Percentiles rank a stretch among this genome's conserved stretches.
These are phyloP conservation scores for Galerina marginata DNA, from an alignment of 768 basidiomycete species.

Conservation along the genomic window DNA sequence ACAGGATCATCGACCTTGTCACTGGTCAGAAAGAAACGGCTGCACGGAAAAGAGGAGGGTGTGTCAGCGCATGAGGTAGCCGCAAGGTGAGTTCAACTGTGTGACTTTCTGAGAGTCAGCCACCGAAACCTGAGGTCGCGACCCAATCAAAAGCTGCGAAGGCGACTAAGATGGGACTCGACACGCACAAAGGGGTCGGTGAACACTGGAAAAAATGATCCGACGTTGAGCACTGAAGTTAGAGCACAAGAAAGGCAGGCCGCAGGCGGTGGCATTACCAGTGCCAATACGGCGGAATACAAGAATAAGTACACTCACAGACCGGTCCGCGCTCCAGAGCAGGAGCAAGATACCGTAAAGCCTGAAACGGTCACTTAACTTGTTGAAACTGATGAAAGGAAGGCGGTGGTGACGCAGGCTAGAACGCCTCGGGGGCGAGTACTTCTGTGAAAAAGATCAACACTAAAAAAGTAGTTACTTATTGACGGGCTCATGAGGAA, in stretches of 20 bases:
- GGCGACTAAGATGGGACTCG: neutral
- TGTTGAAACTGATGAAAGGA: too few relatives aligned
- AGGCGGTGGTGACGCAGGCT: too few relatives aligned
- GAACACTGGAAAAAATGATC: neutral
- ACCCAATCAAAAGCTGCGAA: neutral
- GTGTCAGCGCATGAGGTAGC: slow-evolving; percentile 9
- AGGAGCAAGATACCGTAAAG: neutral
- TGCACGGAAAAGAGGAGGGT: slow-evolving; percentile 1
- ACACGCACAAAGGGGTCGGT: neutral
- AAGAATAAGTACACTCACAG: neutral
- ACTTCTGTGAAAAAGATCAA: neutral
- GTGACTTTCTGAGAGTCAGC: neutral
- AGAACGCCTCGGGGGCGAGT: too few relatives aligned
- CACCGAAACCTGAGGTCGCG: slow-evolving; percentile 3
- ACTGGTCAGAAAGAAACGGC: neutral
- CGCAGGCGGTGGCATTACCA: neutral
- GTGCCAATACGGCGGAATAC: neutral
- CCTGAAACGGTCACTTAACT: too few relatives aligned
- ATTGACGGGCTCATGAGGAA: neutral
- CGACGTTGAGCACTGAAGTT: neutral
- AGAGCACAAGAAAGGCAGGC: neutral
- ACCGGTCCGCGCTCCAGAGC: neutral
- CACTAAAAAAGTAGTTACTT: neutral
- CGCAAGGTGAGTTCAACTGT: slow-evolving; percentile 5
- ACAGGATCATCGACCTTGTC: slow-evolving; percentile 9